phyloP scores from a whole-genome alignment of 2,329 filamentous ascomycete species.

The Magnaporthiopsis rhizophila region DNA sequence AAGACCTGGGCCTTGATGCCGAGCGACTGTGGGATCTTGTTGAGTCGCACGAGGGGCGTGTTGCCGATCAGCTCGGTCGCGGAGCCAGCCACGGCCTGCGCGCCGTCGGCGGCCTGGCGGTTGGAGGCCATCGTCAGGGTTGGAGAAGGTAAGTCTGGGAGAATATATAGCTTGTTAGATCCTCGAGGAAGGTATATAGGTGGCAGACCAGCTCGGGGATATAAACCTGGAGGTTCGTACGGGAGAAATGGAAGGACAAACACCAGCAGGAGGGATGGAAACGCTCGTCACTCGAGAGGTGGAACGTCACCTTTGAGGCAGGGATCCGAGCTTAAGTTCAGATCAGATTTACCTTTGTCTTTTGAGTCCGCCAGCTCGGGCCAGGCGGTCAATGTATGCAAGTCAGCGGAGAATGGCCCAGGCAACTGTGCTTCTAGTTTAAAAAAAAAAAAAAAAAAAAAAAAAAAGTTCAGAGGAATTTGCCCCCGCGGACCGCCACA shows the following conservation, averaged over 20 bases:
- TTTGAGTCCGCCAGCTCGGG: background rate
- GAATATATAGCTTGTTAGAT: background rate
- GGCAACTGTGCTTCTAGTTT: background rate
- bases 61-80: constrained; percentile 88
- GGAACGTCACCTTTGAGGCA: background rate
- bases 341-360: background rate
- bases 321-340: background rate
- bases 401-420: background rate
- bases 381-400: background rate
- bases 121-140: constrained; percentile 2
- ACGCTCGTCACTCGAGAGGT: background rate
- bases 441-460: background rate
- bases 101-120: constrained; percentile 1
- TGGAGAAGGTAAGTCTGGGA: background rate
- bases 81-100: constrained; percentile 34
- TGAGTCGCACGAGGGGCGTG: constrained; percentile 89
- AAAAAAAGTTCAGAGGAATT: background rate
- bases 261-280: background rate
- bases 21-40: constrained; percentile 84
- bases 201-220: background rate
- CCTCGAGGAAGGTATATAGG: background rate
- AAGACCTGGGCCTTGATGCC: constrained; percentile 86
- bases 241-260: background rate
- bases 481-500: background rate
- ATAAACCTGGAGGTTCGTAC: no score